Percentiles rank a stretch among this genome's conserved stretches.
Conservation (phyloP, 257 asterid species). For the Fraxinus quadrangulata region DNA sequence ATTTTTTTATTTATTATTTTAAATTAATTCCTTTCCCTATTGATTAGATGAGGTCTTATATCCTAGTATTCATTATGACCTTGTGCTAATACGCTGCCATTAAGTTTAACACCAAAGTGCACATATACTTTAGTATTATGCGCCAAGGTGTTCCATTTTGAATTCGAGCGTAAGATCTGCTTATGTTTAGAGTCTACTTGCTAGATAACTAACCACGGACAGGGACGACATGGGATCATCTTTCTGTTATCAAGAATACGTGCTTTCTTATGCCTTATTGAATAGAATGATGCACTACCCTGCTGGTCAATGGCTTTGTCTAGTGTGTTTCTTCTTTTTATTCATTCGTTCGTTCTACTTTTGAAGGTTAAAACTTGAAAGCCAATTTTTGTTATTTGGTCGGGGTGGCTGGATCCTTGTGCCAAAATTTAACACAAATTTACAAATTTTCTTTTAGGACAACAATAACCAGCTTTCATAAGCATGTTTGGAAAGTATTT, state of each 20-base stretch:
- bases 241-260: neutral
- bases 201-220: neutral
- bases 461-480: too few species aligned
- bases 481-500: too few species aligned
- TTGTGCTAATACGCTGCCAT: neutral
- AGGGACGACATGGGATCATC: neutral
- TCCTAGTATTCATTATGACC: neutral
- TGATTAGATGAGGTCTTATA: neutral
- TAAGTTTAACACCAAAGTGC: neutral
- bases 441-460: too few species aligned
- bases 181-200: too few species aligned
- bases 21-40: constrained; percentile 14
- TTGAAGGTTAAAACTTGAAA: neutral
- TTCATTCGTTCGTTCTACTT: neutral
- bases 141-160: neutral
- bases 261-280: neutral
- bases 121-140: neutral
- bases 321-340: neutral
- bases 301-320: neutral
- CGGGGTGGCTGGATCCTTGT: neutral
- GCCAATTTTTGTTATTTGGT: neutral
- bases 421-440: too few species aligned
- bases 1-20: neutral
- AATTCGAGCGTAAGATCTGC: neutral
- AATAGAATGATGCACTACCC: neutral